These are phyloP conservation scores for Turnera subulata DNA, from an alignment of 345 rosid genomes.

Conservation along the genomic window DNA sequence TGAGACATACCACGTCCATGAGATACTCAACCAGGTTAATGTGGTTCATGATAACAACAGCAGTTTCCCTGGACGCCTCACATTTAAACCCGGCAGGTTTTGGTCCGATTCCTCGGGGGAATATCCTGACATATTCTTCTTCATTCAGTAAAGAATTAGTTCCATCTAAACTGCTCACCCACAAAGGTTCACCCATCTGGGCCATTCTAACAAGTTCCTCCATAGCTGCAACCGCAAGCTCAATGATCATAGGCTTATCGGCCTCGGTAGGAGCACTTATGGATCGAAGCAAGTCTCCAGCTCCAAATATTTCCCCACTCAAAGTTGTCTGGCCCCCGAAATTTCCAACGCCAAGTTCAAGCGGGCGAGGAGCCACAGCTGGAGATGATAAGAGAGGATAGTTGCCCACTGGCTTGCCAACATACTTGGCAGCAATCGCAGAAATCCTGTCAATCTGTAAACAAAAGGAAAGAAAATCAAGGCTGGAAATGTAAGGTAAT, in stretches of 20 bases:
- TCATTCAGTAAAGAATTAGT: conserved; percentile 37
- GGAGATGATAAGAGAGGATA: conserved; percentile 68
- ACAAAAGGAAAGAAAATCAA: background rate
- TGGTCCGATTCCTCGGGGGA: conserved; percentile 58
- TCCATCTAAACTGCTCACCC: conserved; percentile 60
- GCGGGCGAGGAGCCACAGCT: conserved; percentile 52
- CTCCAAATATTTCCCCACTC: conserved; percentile 61
- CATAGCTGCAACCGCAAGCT: conserved; percentile 88
- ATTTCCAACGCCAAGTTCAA: conserved; percentile 61
- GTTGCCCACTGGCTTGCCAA: conserved; percentile 83
- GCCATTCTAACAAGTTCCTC: conserved; percentile 77
- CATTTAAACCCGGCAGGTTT: conserved; percentile 54
- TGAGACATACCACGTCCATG: conserved; percentile 63
- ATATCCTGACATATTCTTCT: conserved; percentile 58
- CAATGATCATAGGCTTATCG: conserved; percentile 61
- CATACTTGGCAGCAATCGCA: conserved; percentile 88
- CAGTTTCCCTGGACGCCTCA: conserved; percentile 77
- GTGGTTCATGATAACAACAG: conserved; percentile 65
- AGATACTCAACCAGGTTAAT: conserved; percentile 62
- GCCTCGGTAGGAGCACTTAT: conserved; percentile 50
- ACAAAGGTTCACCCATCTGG: conserved; percentile 71
- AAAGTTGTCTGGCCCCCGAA: conserved; percentile 40
- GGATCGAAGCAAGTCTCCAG: conserved; percentile 69
- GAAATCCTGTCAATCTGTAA: conserved; percentile 80
- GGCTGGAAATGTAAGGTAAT: too few species aligned